phyloP scores from a whole-genome alignment of 192 early-diverging fungal genomes.

The Entomortierella beljakovae region DNA sequence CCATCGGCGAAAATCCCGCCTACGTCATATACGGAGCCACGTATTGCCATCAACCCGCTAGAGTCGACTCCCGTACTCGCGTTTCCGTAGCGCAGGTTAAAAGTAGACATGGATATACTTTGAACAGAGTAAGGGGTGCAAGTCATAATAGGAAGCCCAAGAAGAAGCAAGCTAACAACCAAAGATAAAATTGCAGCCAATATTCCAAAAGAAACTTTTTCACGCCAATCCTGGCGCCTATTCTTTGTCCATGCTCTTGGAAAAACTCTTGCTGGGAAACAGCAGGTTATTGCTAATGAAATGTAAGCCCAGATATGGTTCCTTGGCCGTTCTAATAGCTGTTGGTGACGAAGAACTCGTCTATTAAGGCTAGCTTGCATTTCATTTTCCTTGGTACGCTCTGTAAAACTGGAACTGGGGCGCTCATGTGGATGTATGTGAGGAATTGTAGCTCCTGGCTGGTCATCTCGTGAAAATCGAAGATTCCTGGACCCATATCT shows the following conservation, averaged over 20 bases:
- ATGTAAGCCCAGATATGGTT: conserved; percentile 10
- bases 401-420: conserved; percentile 7
- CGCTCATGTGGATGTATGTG: not conserved
- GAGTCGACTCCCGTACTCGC: not conserved
- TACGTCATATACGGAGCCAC: conserved; percentile 22
- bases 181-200: conserved; percentile 75
- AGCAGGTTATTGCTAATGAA: not conserved
- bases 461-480: not conserved
- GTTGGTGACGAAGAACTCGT: conserved; percentile 2
- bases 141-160: conserved; percentile 68
- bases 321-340: conserved; percentile 2
- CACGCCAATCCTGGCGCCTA: conserved; percentile 85
- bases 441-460: not conserved
- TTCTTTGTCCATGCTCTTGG: conserved; percentile 25
- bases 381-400: conserved; percentile 16
- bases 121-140: conserved; percentile 14
- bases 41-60: conserved; percentile 3
- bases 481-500: conserved; percentile 18
- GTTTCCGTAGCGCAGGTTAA: conserved; percentile 10
- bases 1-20: not conserved
- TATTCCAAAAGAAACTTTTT: conserved; percentile 85
- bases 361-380: conserved; percentile 21
- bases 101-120: conserved; percentile 1
- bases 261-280: conserved; percentile 8
- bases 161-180: conserved; percentile 81